phyloP scores from a whole-genome alignment of 768 basidiomycete species.

The Wakefieldia striispora region DNA sequence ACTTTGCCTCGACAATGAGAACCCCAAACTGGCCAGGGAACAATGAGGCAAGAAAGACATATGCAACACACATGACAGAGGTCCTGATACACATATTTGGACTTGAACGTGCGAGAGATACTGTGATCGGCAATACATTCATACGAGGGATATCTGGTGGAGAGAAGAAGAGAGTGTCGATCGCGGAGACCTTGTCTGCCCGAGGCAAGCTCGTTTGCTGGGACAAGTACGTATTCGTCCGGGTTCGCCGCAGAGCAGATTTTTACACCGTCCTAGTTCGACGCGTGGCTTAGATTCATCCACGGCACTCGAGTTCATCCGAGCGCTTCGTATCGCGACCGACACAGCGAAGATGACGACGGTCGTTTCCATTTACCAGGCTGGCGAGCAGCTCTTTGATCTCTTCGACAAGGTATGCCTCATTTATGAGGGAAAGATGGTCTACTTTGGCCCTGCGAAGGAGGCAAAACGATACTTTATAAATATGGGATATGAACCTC shows the following conservation, averaged over 20 bases:
- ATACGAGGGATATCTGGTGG: constrained; percentile 76
- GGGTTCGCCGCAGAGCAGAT: neutral
- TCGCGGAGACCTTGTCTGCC: constrained; percentile 65
- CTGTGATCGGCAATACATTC: constrained; percentile 74
- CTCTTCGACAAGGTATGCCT: constrained; percentile 71
- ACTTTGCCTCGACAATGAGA: constrained; percentile 53
- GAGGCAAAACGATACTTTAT: constrained; percentile 56
- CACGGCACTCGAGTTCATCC: constrained; percentile 72
- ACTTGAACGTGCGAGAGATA: constrained; percentile 66
- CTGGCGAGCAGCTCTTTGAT: constrained; percentile 62
- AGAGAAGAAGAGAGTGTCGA: constrained; percentile 81
- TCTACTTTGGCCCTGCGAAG: constrained; percentile 54
- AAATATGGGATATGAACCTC: constrained; percentile 51
- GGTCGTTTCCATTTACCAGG: constrained; percentile 85
- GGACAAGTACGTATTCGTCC: constrained; percentile 59
- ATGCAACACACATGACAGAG: constrained; percentile 35
- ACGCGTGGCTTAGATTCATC: constrained; percentile 66
- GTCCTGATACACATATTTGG: constrained; percentile 70
- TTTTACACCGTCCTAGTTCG: constrained; percentile 40
- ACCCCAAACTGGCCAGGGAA: constrained; percentile 33
- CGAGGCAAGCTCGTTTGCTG: constrained; percentile 64
- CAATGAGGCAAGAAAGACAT: constrained; percentile 25
- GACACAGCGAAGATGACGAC: constrained; percentile 55
- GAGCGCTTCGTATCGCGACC: constrained; percentile 60
- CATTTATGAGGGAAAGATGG: constrained; percentile 53